phyloP scores from a whole-genome alignment of 2,329 filamentous ascomycete species.

The Gliomastix tumulicola region DNA sequence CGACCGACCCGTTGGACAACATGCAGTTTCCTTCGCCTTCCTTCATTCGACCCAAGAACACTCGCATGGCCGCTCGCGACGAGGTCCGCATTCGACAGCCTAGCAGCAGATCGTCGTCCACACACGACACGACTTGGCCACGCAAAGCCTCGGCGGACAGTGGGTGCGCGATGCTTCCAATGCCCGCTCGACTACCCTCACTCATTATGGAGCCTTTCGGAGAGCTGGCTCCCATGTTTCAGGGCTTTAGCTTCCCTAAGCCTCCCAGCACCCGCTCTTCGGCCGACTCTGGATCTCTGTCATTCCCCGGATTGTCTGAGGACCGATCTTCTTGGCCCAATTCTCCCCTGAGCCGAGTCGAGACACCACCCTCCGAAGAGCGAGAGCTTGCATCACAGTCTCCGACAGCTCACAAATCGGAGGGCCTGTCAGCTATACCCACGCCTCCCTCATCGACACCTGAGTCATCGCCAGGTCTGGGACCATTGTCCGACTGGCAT shows the following conservation, averaged over 20 bases:
- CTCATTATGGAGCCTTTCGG: constrained; percentile 11
- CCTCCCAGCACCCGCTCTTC: no score
- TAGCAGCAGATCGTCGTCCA: constrained; percentile 1
- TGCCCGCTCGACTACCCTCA: constrained; percentile 16
- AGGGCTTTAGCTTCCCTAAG: constrained; percentile 28
- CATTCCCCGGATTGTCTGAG: no score
- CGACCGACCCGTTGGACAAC: constrained; percentile 13
- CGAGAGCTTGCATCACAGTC: no score
- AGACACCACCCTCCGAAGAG: no score
- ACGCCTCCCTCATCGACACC: constrained; percentile 26
- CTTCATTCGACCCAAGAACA: constrained; percentile 48
- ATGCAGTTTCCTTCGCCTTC: constrained; percentile 42
- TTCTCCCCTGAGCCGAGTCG: constrained; percentile 10
- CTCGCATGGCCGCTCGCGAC: constrained; percentile 50
- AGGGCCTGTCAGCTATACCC: no score
- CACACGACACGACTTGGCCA: background rate
- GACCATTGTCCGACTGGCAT: constrained; percentile 13
- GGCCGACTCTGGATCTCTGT: no score
- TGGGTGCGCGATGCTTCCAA: no score
- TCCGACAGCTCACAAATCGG: no score
- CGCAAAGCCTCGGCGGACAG: no score
- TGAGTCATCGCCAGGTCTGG: constrained; percentile 23
- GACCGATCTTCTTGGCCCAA: constrained; percentile 8
- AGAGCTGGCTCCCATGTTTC: constrained; percentile 18
- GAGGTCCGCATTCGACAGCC: constrained; percentile 27